Percentiles rank a stretch among this genome's conserved stretches.
Evolutionary conservation across 2,329 filamentous ascomycete species (phyloP).

Genomic region (Aspergillus felis): DNA sequence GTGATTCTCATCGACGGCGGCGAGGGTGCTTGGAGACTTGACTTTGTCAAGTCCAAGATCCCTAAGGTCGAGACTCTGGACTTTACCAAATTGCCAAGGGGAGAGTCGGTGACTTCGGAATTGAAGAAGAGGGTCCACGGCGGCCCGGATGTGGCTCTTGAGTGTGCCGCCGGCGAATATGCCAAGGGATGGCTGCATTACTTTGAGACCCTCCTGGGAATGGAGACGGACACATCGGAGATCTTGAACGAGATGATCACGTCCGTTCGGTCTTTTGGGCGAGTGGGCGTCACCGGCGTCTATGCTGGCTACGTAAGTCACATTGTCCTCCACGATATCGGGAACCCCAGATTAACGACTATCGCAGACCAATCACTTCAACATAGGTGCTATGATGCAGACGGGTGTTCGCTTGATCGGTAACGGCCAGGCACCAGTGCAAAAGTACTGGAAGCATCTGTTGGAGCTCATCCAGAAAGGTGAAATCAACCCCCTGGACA

Average conservation of each 20-base stretch:
- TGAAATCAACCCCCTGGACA: constrained; percentile 70
- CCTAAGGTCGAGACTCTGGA: constrained; percentile 66
- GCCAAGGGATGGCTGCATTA: constrained; percentile 60
- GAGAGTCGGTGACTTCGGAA: constrained; percentile 63
- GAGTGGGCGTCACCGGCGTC: constrained; percentile 72
- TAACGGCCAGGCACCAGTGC: constrained; percentile 68
- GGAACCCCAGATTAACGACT: constrained; percentile 2
- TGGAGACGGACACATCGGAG: constrained; percentile 78
- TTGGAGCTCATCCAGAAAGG: constrained; percentile 63
- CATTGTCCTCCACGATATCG: neutral
- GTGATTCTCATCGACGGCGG: constrained; percentile 78
- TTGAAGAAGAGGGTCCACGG: constrained; percentile 71
- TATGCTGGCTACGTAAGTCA: constrained; percentile 56
- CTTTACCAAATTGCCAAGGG: constrained; percentile 60
- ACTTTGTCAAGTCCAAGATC: constrained; percentile 63
- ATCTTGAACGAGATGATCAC: constrained; percentile 54
- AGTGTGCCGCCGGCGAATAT: constrained; percentile 63
- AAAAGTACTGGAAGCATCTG: constrained; percentile 80
- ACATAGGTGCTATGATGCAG: constrained; percentile 80
- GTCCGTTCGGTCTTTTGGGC: constrained; percentile 53
- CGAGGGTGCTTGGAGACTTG: constrained; percentile 58
- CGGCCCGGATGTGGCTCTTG: constrained; percentile 71
- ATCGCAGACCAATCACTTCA: constrained; percentile 70
- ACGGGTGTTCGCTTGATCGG: constrained; percentile 75
- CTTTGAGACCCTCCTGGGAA: constrained; percentile 57